Conservation (phyloP, 2,329 filamentous ascomycete species). For the Pyrenochaeta sp. region DNA sequence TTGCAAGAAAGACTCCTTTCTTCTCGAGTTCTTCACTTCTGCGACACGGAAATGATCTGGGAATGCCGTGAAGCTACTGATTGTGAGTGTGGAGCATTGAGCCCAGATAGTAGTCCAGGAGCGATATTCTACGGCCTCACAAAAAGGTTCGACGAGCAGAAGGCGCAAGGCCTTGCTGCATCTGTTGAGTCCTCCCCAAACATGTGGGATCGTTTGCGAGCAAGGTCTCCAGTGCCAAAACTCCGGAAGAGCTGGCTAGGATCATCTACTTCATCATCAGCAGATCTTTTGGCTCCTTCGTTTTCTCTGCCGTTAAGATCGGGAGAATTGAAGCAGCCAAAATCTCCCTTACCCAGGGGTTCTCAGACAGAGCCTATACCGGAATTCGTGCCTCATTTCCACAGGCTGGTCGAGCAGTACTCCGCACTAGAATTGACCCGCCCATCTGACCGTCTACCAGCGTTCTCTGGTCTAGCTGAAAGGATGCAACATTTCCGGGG, state of each 20-base stretch:
- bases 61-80: conserved; percentile 18
- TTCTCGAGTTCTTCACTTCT: conserved; percentile 21
- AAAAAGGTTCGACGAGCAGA: conserved; percentile 12
- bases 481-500: conserved; percentile 20
- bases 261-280: neutral
- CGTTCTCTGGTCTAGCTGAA: conserved; percentile 22
- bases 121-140: conserved; percentile 8
- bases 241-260: neutral
- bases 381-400: conserved; percentile 16
- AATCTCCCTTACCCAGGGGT: no score
- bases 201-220: neutral
- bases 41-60: conserved; percentile 21
- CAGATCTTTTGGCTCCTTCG: no score
- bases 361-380: conserved; percentile 1
- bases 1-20: conserved; percentile 25
- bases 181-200: conserved; percentile 3
- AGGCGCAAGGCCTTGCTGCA: neutral
- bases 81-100: conserved; percentile 23
- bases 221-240: neutral
- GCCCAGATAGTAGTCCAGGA: conserved; percentile 9
- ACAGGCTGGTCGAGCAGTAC: conserved; percentile 23
- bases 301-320: no score
- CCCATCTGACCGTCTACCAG: conserved; percentile 16
- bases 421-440: conserved; percentile 17
- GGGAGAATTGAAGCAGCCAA: no score